These are phyloP conservation scores for Penicillium maclennaniae DNA, from an alignment of 495 filamentous ascomycete genomes.

Conservation along the genomic window DNA sequence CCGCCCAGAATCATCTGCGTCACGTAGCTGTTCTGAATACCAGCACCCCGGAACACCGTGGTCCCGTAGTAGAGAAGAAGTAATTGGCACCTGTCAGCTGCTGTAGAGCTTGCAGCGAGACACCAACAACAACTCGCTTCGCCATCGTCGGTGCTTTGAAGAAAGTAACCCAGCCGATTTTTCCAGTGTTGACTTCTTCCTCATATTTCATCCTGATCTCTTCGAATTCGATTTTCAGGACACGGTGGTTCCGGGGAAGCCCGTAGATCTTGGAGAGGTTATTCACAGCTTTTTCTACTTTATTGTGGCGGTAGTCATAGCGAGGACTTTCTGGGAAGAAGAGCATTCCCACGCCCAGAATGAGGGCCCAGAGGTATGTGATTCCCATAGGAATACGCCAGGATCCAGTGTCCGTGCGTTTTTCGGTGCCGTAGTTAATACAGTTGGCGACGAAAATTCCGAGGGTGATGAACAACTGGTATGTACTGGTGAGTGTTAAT, in stretches of 20 bases:
- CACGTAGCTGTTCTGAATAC: conserved; percentile 62
- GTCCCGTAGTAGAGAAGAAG: conserved; percentile 78
- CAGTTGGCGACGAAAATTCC: conserved; percentile 77
- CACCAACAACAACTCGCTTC: conserved; percentile 62
- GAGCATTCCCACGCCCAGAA: conserved; percentile 64
- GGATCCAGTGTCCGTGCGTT: conserved; percentile 38
- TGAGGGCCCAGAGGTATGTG: conserved; percentile 65
- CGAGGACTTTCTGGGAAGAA: conserved; percentile 72
- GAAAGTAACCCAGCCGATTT: conserved; percentile 38
- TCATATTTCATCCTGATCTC: conserved; percentile 58
- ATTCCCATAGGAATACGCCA: conserved; percentile 82
- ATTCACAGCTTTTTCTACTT: conserved; percentile 54
- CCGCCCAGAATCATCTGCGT: conserved; percentile 69
- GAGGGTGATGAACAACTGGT: conserved; percentile 83
- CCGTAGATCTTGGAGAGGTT: conserved; percentile 70
- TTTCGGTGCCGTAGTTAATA: conserved; percentile 73
- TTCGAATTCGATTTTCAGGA: conserved; percentile 61
- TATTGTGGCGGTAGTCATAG: conserved; percentile 61
- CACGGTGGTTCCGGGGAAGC: conserved; percentile 54
- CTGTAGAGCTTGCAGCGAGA: conserved; percentile 55
- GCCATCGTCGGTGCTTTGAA: conserved; percentile 64
- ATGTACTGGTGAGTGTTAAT: conserved; percentile 35
- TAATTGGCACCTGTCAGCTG: conserved; percentile 48
- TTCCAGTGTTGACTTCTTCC: conserved; percentile 47
- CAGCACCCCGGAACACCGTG: conserved; percentile 62